Base-by-base conservation (phyloP, 768 basidiomycete species). In the Termitomyces titanicus region DNA sequence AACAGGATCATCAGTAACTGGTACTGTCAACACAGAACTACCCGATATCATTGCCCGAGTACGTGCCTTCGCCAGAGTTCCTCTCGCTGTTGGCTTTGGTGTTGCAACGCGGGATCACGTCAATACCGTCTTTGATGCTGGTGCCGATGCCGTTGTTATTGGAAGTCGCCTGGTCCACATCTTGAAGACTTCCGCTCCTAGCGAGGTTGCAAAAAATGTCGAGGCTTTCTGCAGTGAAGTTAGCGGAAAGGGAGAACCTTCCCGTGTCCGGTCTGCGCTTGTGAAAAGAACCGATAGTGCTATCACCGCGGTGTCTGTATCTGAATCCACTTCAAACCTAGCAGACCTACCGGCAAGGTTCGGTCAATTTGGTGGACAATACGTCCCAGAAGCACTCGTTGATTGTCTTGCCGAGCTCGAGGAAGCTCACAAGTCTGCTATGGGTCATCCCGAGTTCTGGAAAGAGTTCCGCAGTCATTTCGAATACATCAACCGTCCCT, bases 51-150 rank as follows among this genome's bases (percentile, higher is more conserved):
- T 99, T 48, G 73, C 81, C 22, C 87, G 93, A 34, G 88, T 99
- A 45, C 87, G 90, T 43, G 75, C 89, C 61, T 82, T 85, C 68
- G 81, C 94, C 42, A 75, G 79, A 12, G 83, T 92, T 9, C 93
- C 97, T 3, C 78, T 99, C 45, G 96, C 94, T 3, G 96, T 98
- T 56, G 97, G 97, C 7, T 99, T 99, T 66, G 97, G 97, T 47
- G 93, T 99, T 7, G 88, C 95, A 22, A 95, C 88, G 13, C 84
- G 89, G 25, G 80, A 82, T 10, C 97, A 98, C 69, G 96, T 95
- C 70, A 86, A 95, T 47, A 75, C 81, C 44, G 92, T 96, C 55
- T 85, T 83, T 38, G 81, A 87, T 56, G 83, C 92, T 34, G 93
- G 93, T n/a, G 94, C 96, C 5, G 94, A 98, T 63, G 97, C 88